Evolutionary conservation across 345 rosid genomes (phyloP), one percentile per base, ranked within the genome.

Genomic region (Hibiscus syriacus): DNA sequence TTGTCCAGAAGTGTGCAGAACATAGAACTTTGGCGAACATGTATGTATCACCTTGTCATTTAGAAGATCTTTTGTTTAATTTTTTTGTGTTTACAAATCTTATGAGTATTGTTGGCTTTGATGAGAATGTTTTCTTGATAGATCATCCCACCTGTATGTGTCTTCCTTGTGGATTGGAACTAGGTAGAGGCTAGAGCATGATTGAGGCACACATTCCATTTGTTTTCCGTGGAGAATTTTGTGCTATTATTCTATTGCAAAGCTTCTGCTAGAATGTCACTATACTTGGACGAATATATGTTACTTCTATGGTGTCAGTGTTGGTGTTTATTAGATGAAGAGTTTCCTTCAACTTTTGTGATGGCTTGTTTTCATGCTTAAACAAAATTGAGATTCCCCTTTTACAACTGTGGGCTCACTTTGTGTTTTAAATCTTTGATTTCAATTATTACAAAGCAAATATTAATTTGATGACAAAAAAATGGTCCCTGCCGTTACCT

Each of bases 21-120:
- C 99, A 62, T 95, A 92, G 72, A 92, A 95, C 72, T 95, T 95
- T 34, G 99, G 99, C 55, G 98, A 95, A 84, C 94, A 85, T 84
- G 99, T 92, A 82, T 50, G 92, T 80, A 71, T 41, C 55, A 29
- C 55, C 12, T 67, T 30, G 27, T 1, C 26, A 14, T 63, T 67
- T 56, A 13, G 53, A 22, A 39, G 41, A 56, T 66, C 68, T 69
- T n/a, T 36, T 64, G 30, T 70, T 77, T 55, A 9, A 55, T 22
- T 38, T 17, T 16, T 16, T 23, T 19, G 34, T 55, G 19, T 60
- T 43, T 4, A 43, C 38, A n/a, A n/a, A n/a, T 32, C 27, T 67
- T 30, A n/a, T 3, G 8, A 25, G 46, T 14, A 19, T 14, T 48
- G 68, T 27, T 19, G 46, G 43, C 38, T 56, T 55, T 6, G 26